Evolutionary conservation across 352 stramenopile species (phyloP).

Genomic region (Pythium dissotocum): DNA sequence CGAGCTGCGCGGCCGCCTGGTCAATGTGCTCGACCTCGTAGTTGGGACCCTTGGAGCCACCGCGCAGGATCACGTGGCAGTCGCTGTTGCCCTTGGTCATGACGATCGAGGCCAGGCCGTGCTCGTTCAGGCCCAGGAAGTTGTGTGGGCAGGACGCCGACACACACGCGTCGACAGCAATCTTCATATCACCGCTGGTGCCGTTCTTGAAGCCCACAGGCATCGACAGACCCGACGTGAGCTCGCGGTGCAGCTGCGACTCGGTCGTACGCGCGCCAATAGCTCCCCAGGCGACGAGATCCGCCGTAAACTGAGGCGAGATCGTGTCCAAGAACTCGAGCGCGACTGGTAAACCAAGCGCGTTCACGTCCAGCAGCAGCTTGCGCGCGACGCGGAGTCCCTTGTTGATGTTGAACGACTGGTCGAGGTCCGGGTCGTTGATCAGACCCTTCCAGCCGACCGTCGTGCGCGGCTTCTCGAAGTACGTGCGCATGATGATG

Average conservation of each 20-base stretch:
- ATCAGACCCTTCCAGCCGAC: slow-evolving; percentile 87
- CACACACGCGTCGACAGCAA: slow-evolving; percentile 75
- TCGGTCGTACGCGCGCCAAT: slow-evolving; percentile 86
- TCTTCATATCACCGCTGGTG: slow-evolving; percentile 77
- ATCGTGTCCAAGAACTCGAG: slow-evolving; percentile 86
- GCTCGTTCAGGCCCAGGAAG: slow-evolving; percentile 81
- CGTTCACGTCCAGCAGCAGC: slow-evolving; percentile 81
- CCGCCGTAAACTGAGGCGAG: slow-evolving; percentile 75
- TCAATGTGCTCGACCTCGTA: slow-evolving; percentile 78
- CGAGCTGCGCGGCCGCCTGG: slow-evolving; percentile 54
- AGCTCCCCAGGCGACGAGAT: slow-evolving; percentile 80
- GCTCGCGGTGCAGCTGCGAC: slow-evolving; percentile 79
- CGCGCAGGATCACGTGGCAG: slow-evolving; percentile 85
- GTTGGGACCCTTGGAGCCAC: slow-evolving; percentile 76
- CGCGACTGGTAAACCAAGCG: slow-evolving; percentile 70
- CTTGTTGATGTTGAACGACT: slow-evolving; percentile 90
- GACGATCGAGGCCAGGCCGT: slow-evolving; percentile 82
- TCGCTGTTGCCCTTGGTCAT: slow-evolving; percentile 83
- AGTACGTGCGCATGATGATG: slow-evolving; percentile 88
- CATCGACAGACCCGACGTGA: slow-evolving; percentile 81
- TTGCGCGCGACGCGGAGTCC: slow-evolving; percentile 81
- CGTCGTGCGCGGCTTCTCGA: slow-evolving; percentile 85
- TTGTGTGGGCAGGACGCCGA: slow-evolving; percentile 75
- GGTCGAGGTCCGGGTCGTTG: slow-evolving; percentile 82
- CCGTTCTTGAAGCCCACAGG: slow-evolving; percentile 88